Base-by-base conservation (phyloP, 2,329 filamentous ascomycete genomes). In the Diaporthe sp. region DNA sequence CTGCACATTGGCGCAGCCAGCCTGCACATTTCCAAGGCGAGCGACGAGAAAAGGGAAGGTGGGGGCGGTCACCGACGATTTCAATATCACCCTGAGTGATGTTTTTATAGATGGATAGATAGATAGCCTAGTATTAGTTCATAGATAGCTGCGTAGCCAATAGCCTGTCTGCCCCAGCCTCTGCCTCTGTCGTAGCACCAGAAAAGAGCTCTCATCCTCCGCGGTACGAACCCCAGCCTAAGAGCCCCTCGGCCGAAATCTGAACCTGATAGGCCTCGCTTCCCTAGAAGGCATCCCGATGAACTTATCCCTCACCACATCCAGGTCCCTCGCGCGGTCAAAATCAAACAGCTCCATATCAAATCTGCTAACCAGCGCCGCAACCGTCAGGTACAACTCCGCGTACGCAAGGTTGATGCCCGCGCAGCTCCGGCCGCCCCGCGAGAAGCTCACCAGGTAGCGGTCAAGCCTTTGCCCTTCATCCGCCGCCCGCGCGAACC, bases 391-490 rank as follows among this genome's bases (percentile, higher is more conserved):
- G 30, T 66, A 66, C 19, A 66, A 42, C 45, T 66, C 61, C 42
- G 42, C 61, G 30, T 66, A 35, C 30, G 61, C 61, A 19, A 66
- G 42, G 30, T 66, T 66, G 42, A 66, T 25, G 22, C 61, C 61
- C 12, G 61, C 61, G 42, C 61, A 66, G 28, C 42, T 50, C 12
- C 61, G 61, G 12, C 42, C 61, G 13, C 61, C 61, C 10, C 61
- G 61, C 61, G 61, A 66, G 61, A 66, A 66, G 61, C 61, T 66
- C 19, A 66, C 61, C 19, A 66, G 61, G 61, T 66, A 66, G 22
- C 30, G 50, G 22, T 66, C 61, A 15, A 66, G 61, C 61, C 61
- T 66, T 10, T 47, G 15, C 9, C 60, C 60, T 25, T 3, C 19
- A 12, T 50, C 42, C 6, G 61, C 61, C 42, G 61, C 61, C 42